Base-by-base conservation (phyloP, 257 asterid genomes). In the Solanum ahanhuiri region DNA sequence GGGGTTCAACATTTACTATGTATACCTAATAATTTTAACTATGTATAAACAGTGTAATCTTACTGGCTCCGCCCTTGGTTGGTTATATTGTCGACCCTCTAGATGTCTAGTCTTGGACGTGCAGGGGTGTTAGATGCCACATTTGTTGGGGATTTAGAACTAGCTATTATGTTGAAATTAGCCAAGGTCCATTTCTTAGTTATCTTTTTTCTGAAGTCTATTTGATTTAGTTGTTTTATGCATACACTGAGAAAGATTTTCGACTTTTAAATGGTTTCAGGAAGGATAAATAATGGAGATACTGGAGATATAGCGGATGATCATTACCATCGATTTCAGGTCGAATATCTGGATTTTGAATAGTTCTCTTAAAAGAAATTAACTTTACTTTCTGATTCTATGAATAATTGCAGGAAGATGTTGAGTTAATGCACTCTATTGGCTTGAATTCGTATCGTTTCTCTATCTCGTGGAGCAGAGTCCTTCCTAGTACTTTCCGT, bases 301-400 rank as follows among this genome's bases (percentile, higher is more conserved):
- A 91, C 82, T 86, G 98, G 92, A 45, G 90, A 91, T 90, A 43
- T 93, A 28, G 95, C 98, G 20, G 98, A 90, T 89, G 98, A 95
- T 88, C 95, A 94, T 89, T 95, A 93, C 89, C 96, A 95, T 90
- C 96, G 94, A 34, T 94, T 90, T 88, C 84, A 90, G 98, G 98
- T 94, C 1, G 66, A 15, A 18, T 8, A 22, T 90, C n/a, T 58
- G 23, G 20, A 57, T 48, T 28, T 70, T 83, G 20, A 25, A 22
- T 67, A 84, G 67, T 67, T 17, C 25, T 57, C 4, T 28, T 31
- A 22, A 67, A 71, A 23, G 41, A 84, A 63, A 43, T 9, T 77
- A 25, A 82, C 57, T 35, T 87, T 69, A 23, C n/a, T 85, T 60
- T 41, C 58, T 39, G 45, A 64, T 72, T 20, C 45, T 4, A 14